Evolutionary conservation across 768 basidiomycete species (phyloP).

Genomic region (Suillus discolor): DNA sequence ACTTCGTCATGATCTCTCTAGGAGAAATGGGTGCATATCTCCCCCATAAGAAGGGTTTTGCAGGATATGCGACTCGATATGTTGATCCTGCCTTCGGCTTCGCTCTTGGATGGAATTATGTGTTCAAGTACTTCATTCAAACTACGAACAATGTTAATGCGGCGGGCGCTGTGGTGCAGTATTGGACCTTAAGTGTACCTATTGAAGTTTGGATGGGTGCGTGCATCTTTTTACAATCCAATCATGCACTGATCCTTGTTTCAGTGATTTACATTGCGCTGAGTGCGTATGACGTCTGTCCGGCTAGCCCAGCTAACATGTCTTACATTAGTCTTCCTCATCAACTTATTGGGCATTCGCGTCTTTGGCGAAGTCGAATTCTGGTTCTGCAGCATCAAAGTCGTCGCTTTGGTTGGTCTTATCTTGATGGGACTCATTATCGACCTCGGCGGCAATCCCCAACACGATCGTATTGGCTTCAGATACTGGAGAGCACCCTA

Average conservation of each 20-base stretch:
- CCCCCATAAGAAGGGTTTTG: slow-evolving; percentile 60
- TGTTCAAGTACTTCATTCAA: slow-evolving; percentile 63
- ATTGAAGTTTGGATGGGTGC: slow-evolving; percentile 59
- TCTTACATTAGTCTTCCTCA: slow-evolving; percentile 42
- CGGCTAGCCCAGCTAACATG: slow-evolving; percentile 6
- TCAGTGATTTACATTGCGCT: slow-evolving; percentile 60
- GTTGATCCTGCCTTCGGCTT: slow-evolving; percentile 71
- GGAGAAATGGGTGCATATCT: slow-evolving; percentile 43
- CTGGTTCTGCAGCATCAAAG: slow-evolving; percentile 50
- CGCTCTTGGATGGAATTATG: slow-evolving; percentile 50
- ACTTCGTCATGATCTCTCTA: slow-evolving; percentile 58
- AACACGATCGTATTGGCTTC: slow-evolving; percentile 45
- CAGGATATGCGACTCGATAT: slow-evolving; percentile 64
- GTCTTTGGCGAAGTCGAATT: slow-evolving; percentile 63
- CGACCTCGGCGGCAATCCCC: slow-evolving; percentile 53
- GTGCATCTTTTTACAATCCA: slow-evolving; percentile 18
- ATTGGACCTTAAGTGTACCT: slow-evolving; percentile 49
- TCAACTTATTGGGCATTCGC: slow-evolving; percentile 65
- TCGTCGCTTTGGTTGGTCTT: slow-evolving; percentile 43
- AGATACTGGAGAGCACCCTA: slow-evolving; percentile 43
- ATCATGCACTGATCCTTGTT: slow-evolving; percentile 9
- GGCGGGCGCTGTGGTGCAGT: slow-evolving; percentile 54
- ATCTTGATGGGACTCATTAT: slow-evolving; percentile 52
- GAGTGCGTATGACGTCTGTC: slow-evolving; percentile 41
- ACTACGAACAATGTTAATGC: slow-evolving; percentile 70